Evolutionary conservation across 345 rosid species (phyloP), one percentile per base, ranked within the genome.

Genomic region (Laguncularia racemosa): DNA sequence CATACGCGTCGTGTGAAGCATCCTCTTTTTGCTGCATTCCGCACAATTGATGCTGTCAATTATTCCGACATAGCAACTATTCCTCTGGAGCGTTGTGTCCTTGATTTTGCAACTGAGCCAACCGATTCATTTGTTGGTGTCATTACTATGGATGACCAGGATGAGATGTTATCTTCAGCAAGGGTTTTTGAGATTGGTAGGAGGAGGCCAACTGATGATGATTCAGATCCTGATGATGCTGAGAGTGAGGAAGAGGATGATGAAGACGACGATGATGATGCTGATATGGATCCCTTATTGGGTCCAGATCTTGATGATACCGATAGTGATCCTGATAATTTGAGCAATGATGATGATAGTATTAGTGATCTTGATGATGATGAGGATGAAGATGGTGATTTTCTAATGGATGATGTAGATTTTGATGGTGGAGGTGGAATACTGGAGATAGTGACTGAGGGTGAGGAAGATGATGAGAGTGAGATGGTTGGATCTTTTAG

Each of bases 171-270:
- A 58, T 85, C 97, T 44, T 89, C 97, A 1, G 99, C 84, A 16
- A 83, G 99, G 75, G 67, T 93, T 52, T 93, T 89, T 63, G 99
- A 93, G 78, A 84, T 89, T 63, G 99, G 99, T 53, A 76, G 99
- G 7, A 70, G 96, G 61, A 79, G 85, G 73, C 96, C 97, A 43
- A 87, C 97, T 0, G 99, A 89, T 26, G 99, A 93, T 46, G 99
- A 93, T 64, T 89, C 97, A 2, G 99, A 93, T 70, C 97, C 97
- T 16, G 97, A 93, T 66, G 97, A 89, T 67, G 97, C 88, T 17
- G 96, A 87, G 71, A 86, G 85, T 43, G 89, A 88, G 14, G 97
- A 88, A 46, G 95, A 88, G 3, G 98, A 87, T 23, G 93, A 89
- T 1, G 91, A 86, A 8, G 76, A 66, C n/a, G 95, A 86, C 9